Conservation (phyloP, 202 grass and related monocot species). For the Elaeis oleifera region DNA sequence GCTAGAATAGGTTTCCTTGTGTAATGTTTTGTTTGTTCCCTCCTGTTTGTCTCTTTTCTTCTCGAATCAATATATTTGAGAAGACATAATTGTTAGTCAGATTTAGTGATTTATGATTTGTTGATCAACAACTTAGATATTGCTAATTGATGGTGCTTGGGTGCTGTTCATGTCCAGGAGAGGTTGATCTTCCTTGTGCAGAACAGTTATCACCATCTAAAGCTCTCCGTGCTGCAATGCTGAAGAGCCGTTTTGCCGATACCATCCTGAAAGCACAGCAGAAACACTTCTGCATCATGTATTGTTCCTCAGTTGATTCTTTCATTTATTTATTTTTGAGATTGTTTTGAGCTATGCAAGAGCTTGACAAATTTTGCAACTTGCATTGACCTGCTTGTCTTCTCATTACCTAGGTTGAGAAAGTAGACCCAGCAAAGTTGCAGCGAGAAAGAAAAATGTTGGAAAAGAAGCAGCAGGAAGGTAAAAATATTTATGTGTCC, state of each 20-base stretch:
- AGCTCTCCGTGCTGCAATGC: constrained; percentile 59
- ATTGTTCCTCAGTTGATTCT: constrained; percentile 22
- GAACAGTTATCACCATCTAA: constrained; percentile 61
- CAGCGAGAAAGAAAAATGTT: constrained; percentile 62
- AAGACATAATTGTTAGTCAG: no score
- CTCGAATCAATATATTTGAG: no score
- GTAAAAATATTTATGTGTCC: constrained; percentile 12
- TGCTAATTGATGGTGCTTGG: neutral
- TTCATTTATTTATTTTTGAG: constrained; percentile 6
- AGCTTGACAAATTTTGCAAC: no score
- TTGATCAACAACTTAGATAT: constrained; percentile 9
- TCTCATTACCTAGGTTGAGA: constrained; percentile 33
- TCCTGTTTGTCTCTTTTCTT: no score
- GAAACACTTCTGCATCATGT: constrained; percentile 69
- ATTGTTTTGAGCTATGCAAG: no score
- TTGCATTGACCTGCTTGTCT: no score
- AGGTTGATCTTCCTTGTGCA: constrained; percentile 27
- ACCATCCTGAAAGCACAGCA: constrained; percentile 82
- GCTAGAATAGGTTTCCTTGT: no score
- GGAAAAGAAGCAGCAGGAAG: constrained; percentile 69
- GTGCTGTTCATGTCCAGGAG: constrained; percentile 25
- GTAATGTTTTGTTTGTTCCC: no score
- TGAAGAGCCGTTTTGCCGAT: constrained; percentile 67
- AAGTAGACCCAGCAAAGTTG: constrained; percentile 60
- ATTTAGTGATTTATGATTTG: neutral